Evolutionary conservation across 352 stramenopile species (phyloP), one percentile per base, ranked within the genome.

Genomic region (Globisporangium perplexum): DNA sequence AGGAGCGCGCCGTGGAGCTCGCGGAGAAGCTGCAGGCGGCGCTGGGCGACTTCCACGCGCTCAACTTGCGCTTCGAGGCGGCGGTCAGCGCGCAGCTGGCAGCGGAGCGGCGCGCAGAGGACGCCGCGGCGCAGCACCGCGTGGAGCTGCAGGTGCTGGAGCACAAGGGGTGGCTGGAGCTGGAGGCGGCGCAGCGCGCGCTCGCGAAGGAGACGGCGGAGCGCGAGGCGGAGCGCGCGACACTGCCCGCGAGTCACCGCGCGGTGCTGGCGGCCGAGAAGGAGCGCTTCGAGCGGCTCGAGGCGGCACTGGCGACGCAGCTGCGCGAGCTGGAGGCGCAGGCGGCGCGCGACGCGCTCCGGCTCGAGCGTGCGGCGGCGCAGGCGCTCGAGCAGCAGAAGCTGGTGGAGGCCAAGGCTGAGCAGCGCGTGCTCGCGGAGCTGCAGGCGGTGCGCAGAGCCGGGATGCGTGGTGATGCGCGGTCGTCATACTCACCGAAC

Each of bases 251-350:
- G 52, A 68, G 60, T 42, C 69, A 93, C 50, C 71, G 77, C 11
- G 63, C 68, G 12, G 53, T 84, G 23, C 55, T 90, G 15, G 77
- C 73, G 45, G 63, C 63, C 41, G 77, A 91, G 53, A 73, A 78
- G 45, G 70, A 91, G 66, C 73, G 82, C 4, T 76, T 81, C 44
- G 75, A 88, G 56, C 72, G 74, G 51, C 72, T 88, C 6, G 74
- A 93, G 55, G 50, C 57, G 18, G 69, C 77, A 15, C 39, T 86
- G 3, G 46, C 58, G 17, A 68, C 78, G 55, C 76, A 86, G 22
- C 68, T 84, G 57, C 65, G 57, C 20, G 77, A 84, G 10, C 39
- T 88, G 17, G 83, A 93, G 53, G 64, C 65, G 6, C 63, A 74
- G 10, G 42, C 67, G 7, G 70, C 65, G 4, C 64, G 71, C 24